These are phyloP conservation scores for Teunomyces pallodes DNA, from an alignment of 805 yeast species.

Conservation along the genomic window DNA sequence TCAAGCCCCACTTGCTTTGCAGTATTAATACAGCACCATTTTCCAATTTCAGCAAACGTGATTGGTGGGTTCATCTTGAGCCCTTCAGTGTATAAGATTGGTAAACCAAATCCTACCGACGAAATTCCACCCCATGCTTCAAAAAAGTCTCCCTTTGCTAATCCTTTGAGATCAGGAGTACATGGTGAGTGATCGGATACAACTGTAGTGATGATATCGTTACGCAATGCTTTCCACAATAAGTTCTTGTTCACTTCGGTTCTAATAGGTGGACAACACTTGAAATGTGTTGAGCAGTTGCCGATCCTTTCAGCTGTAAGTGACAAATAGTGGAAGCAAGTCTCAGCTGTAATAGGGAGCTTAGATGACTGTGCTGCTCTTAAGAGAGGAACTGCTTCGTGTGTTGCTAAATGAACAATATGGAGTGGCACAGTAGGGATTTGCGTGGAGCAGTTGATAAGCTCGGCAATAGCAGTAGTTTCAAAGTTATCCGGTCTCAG, in stretches of 20 bases:
- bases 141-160: slow-evolving; percentile 81
- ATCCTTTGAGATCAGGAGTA: slow-evolving; percentile 83
- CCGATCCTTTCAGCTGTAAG: slow-evolving; percentile 76
- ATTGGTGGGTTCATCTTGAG: slow-evolving; percentile 49
- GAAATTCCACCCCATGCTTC: slow-evolving; percentile 97
- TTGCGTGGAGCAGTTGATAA: slow-evolving; percentile 59
- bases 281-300: slow-evolving; percentile 75
- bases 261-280: slow-evolving; percentile 95
- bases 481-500: slow-evolving; percentile 90
- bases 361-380: slow-evolving; percentile 57
- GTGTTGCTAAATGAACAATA: slow-evolving; percentile 86
- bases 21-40: slow-evolving; percentile 82
- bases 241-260: slow-evolving; percentile 64
- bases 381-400: slow-evolving; percentile 75
- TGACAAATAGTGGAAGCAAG: slow-evolving; percentile 89
- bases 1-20: slow-evolving; percentile 80
- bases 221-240: slow-evolving; percentile 75
- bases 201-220: slow-evolving; percentile 70
- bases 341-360: slow-evolving; percentile 78
- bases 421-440: slow-evolving; percentile 70
- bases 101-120: slow-evolving; percentile 87
- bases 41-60: slow-evolving; percentile 57
- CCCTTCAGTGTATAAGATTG: slow-evolving; percentile 77
- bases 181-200: slow-evolving; percentile 97
- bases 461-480: slow-evolving; percentile 73